A percentile compares a stretch with the other conserved stretches of the same genome.
Evolutionary conservation across 768 basidiomycete genomes (phyloP).

Genomic region (Strobilomyces dryophilus): DNA sequence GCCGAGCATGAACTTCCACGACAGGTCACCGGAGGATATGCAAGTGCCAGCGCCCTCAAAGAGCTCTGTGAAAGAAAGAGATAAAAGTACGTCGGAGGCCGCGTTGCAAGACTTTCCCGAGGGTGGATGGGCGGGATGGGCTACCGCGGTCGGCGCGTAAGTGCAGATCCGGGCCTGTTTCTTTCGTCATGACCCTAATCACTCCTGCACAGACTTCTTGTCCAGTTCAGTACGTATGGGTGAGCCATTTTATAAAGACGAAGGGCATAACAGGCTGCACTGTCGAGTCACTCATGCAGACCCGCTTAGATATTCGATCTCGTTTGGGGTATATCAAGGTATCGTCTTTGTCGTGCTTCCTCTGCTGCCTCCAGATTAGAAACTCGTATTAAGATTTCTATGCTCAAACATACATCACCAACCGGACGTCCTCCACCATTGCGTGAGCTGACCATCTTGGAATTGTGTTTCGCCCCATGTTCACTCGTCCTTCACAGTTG

Average conservation of each 20-base stretch:
- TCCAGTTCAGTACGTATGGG: conserved; percentile 39
- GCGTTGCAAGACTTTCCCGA: conserved; percentile 18
- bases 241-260: conserved; percentile 8
- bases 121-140: conserved; percentile 29
- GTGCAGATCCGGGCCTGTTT: not conserved
- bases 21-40: not conserved
- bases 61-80: not conserved
- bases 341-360: not conserved
- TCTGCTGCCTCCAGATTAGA: not conserved
- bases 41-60: not conserved
- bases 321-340: conserved; percentile 45
- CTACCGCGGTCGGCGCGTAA: conserved; percentile 30
- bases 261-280: not conserved
- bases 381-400: conserved; percentile 33
- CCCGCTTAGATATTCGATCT: conserved; percentile 30
- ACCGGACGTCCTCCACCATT: conserved; percentile 36
- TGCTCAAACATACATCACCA: conserved; percentile 33
- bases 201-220: conserved; percentile 28
- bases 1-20: not conserved
- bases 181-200: not conserved
- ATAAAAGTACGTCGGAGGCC: not conserved
- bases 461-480: not conserved
- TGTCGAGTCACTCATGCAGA: not conserved
- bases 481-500: conserved; percentile 22
- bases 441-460: conserved; percentile 27